A percentile compares a stretch with the other conserved stretches of the same genome.
phyloP scores from a whole-genome alignment of 257 asterid genomes.

The Solanum habrochaites region DNA sequence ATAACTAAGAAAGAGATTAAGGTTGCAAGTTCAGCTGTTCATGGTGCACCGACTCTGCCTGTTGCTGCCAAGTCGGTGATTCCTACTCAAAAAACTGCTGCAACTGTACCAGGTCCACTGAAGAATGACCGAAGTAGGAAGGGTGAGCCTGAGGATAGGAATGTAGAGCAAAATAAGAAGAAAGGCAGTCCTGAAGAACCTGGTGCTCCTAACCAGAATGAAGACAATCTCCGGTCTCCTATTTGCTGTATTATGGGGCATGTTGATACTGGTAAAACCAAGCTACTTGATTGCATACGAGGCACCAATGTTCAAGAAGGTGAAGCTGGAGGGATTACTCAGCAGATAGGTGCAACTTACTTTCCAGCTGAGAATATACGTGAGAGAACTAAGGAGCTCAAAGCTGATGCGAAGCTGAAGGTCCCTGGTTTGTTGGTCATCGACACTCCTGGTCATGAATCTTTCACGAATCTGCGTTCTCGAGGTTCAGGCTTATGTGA shows the following conservation, averaged over 20 bases:
- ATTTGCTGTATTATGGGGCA: conserved; percentile 99
- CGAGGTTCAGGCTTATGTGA: conserved; percentile 98
- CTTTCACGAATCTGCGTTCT: conserved; percentile 88
- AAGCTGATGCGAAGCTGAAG: conserved; percentile 92
- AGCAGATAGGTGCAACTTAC: conserved; percentile 98
- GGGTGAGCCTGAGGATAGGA: conserved; percentile 18
- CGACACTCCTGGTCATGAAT: conserved; percentile 99
- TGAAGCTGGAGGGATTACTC: conserved; percentile 99
- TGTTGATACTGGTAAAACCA: conserved; percentile 97
- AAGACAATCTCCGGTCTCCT: conserved; percentile 71
- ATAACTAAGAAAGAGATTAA: conserved; percentile 34
- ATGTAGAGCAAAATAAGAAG: neutral
- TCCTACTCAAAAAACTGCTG: conserved; percentile 12
- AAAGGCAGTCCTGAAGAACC: conserved; percentile 1
- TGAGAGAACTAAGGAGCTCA: conserved; percentile 90
- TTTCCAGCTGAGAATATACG: conserved; percentile 97
- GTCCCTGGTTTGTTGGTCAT: conserved; percentile 95
- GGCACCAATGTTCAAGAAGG: conserved; percentile 99
- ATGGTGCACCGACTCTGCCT: neutral
- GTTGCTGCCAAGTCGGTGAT: conserved; percentile 21
- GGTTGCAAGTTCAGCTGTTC: neutral
- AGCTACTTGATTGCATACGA: conserved; percentile 91
- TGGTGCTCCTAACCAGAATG: conserved; percentile 20
- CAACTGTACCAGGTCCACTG: neutral
- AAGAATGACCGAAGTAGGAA: conserved; percentile 19